Conservation (phyloP, 768 basidiomycete genomes). For the Cystofilobasidium ferigula region DNA sequence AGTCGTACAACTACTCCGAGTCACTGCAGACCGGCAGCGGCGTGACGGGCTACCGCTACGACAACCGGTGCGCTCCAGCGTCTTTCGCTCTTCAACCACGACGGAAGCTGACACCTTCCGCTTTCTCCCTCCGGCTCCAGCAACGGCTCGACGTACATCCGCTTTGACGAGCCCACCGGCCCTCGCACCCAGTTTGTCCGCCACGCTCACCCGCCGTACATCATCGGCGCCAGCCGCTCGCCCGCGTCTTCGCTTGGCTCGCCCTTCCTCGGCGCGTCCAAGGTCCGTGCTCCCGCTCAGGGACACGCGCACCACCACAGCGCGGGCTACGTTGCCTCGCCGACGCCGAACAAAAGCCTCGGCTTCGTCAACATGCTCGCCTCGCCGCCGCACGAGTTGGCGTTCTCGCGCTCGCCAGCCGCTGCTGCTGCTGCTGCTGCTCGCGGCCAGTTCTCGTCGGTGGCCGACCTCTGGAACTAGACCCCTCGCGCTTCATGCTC, state of each 20-base stretch:
- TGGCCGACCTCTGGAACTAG: constrained; percentile 20
- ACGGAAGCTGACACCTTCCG: background rate
- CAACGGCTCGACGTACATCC: constrained; percentile 18
- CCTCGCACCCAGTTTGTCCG: constrained; percentile 19
- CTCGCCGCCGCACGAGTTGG: background rate
- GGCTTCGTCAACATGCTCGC: constrained; percentile 4
- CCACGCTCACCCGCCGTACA: constrained; percentile 1
- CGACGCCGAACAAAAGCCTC: background rate
- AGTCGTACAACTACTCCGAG: constrained; percentile 24
- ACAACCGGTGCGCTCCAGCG: constrained; percentile 12
- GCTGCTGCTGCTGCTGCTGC: background rate
- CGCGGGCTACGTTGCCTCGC: background rate
- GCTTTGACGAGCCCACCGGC: constrained; percentile 25
- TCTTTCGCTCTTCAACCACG: background rate
- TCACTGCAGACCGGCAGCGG: background rate
- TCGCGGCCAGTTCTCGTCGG: constrained; percentile 18
- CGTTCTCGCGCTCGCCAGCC: background rate
- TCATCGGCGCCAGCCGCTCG: background rate
- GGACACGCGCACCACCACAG: background rate
- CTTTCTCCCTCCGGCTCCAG: background rate
- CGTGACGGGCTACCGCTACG: constrained; percentile 20
- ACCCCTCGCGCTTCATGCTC: too few species aligned
- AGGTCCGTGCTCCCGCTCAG: too few species aligned
- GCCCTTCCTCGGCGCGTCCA: background rate
- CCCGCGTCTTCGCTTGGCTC: background rate